Evolutionary conservation across 2,329 filamentous ascomycete genomes (phyloP).

Genomic region (Phialophora verrucosa): DNA sequence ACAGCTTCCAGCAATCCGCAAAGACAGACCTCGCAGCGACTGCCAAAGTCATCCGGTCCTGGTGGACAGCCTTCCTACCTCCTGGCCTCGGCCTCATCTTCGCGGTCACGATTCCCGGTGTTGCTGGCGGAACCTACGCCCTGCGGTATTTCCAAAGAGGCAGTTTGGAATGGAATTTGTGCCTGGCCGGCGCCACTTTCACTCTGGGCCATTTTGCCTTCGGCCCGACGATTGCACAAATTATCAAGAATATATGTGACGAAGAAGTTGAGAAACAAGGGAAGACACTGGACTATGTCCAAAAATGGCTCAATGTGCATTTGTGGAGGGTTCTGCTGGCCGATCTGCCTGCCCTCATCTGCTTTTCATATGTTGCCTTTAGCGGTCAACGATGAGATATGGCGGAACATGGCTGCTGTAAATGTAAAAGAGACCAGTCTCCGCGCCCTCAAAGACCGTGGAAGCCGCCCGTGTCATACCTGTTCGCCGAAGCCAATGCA

Average conservation of each 20-base stretch:
- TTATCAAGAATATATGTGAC: constrained; percentile 23
- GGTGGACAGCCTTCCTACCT: constrained; percentile 24
- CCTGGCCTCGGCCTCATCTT: constrained; percentile 22
- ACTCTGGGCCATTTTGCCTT: constrained; percentile 27
- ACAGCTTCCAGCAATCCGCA: constrained; percentile 22
- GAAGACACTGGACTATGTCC: constrained; percentile 26
- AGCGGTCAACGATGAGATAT: not conserved
- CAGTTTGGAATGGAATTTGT: constrained; percentile 25
- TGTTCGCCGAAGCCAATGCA: not conserved
- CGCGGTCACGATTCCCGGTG: constrained; percentile 17
- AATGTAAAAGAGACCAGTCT: not conserved
- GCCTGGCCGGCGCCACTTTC: constrained; percentile 22
- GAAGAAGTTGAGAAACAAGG: constrained; percentile 32
- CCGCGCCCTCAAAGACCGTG: not conserved
- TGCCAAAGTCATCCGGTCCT: constrained; percentile 18
- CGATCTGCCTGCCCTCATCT: constrained; percentile 29
- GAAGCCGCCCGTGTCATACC: not conserved
- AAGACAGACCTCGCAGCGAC: constrained; percentile 19
- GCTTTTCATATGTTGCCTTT: constrained; percentile 25
- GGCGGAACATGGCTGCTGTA: not conserved
- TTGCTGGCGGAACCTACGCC: constrained; percentile 20
- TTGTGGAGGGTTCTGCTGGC: constrained; percentile 21
- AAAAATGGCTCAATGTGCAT: constrained; percentile 28
- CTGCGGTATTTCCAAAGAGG: constrained; percentile 13
- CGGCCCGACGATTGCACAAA: constrained; percentile 15